phyloP scores from a whole-genome alignment of 371 early-diverging fungal species.

The Rhizopus delemar region DNA sequence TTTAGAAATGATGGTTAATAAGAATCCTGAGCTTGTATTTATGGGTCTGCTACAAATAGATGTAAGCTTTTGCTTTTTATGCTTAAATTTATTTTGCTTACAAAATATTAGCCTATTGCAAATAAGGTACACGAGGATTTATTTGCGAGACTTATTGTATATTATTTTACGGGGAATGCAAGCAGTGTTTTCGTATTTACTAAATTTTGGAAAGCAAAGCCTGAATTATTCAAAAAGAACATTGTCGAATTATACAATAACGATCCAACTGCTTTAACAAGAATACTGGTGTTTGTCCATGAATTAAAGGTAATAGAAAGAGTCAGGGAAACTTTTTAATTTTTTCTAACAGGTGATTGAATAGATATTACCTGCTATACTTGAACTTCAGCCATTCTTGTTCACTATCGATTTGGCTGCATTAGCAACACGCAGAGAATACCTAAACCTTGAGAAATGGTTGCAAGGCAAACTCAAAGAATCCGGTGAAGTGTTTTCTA shows the following conservation, averaged over 20 bases:
- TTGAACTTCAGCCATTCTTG: constrained; percentile 68
- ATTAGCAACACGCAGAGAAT: constrained; percentile 79
- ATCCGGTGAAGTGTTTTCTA: constrained; percentile 70
- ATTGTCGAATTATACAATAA: constrained; percentile 74
- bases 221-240: constrained; percentile 61
- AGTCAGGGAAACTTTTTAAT: background rate
- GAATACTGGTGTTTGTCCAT: constrained; percentile 81
- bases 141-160: constrained; percentile 61
- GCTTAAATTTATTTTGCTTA: background rate
- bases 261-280: constrained; percentile 70
- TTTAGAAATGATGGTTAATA: constrained; percentile 65
- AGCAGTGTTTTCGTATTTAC: constrained; percentile 73
- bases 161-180: constrained; percentile 71
- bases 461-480: constrained; percentile 71
- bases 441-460: constrained; percentile 88
- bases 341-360: background rate
- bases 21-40: constrained; percentile 75
- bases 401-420: constrained; percentile 87
- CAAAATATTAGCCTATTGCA: constrained; percentile 52
- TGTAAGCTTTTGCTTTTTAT: constrained; percentile 22
- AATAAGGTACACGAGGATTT: constrained; percentile 70
- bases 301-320: constrained; percentile 70
- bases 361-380: constrained; percentile 71
- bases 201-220: constrained; percentile 73
- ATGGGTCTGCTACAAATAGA: constrained; percentile 76